Conservation (phyloP, 1,284 basidiomycete species). For the Melanopsichium pennsylvanicum region DNA sequence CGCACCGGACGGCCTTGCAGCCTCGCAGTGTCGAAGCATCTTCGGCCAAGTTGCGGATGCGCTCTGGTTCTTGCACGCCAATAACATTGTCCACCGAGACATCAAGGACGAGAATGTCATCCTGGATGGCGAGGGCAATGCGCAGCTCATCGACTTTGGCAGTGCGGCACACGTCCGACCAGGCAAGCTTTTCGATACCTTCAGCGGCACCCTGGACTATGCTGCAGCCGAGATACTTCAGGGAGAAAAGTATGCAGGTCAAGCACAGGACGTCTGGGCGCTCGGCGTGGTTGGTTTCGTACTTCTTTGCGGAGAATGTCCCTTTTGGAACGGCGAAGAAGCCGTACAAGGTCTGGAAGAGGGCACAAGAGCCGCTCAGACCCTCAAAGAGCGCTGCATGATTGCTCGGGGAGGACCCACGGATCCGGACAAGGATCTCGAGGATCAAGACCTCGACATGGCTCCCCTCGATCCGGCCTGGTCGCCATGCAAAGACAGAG, state of each 20-base stretch:
- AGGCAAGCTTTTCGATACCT: slow-evolving; percentile 93
- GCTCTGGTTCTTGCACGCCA: slow-evolving; percentile 85
- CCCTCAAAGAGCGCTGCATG: slow-evolving; percentile 51
- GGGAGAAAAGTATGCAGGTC: slow-evolving; percentile 91
- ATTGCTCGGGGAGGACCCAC: slow-evolving; percentile 30
- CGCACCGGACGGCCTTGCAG: slow-evolving; percentile 83
- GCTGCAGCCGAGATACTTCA: slow-evolving; percentile 95
- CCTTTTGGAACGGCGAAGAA: slow-evolving; percentile 71
- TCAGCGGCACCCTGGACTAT: slow-evolving; percentile 84
- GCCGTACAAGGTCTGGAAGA: slow-evolving; percentile 54
- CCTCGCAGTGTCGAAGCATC: slow-evolving; percentile 80
- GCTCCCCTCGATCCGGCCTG: slow-evolving; percentile 32
- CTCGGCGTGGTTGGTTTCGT: slow-evolving; percentile 98
- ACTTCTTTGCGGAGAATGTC: slow-evolving; percentile 91
- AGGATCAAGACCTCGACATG: slow-evolving; percentile 17
- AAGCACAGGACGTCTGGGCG: slow-evolving; percentile 98
- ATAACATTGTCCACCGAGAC: slow-evolving; percentile 95
- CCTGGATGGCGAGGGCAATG: slow-evolving; percentile 68
- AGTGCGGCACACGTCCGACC: slow-evolving; percentile 74
- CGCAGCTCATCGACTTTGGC: slow-evolving; percentile 95
- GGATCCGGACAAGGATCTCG: slow-evolving; percentile 18
- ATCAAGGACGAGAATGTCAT: slow-evolving; percentile 97
- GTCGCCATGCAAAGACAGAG: slow-evolving; percentile 30
- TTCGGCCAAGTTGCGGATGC: slow-evolving; percentile 94
- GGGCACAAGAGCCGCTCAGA: slow-evolving; percentile 55